Percentiles rank a stretch among this genome's conserved stretches.
phyloP scores from a whole-genome alignment of 805 yeast genomes.

The Ogataea kodamae region DNA sequence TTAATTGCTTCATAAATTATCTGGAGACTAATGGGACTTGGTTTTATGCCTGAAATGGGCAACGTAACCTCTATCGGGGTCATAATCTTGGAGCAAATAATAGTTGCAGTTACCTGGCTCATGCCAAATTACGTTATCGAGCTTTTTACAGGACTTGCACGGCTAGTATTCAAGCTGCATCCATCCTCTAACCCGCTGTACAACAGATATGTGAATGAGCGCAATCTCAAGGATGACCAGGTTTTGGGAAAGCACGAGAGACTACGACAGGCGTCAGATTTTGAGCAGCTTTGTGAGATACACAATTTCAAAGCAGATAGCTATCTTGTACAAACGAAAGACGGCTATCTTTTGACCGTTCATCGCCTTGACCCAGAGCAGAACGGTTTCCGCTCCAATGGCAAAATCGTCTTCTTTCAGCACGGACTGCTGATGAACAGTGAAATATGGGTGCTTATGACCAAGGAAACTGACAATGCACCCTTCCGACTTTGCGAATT shows the following conservation, averaged over 20 bases:
- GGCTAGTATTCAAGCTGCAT: conserved; percentile 20
- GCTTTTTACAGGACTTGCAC: conserved; percentile 23
- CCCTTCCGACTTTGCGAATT: conserved; percentile 75
- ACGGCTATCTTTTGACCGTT: conserved; percentile 69
- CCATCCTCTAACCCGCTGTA: conserved; percentile 23
- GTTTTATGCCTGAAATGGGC: conserved; percentile 11
- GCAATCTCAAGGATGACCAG: conserved; percentile 15
- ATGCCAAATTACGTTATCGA: conserved; percentile 26
- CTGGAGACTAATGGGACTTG: too few species aligned
- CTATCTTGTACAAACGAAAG: conserved; percentile 72
- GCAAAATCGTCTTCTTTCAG: conserved; percentile 72
- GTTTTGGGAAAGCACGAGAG: conserved; percentile 27
- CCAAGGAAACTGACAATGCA: conserved; percentile 41
- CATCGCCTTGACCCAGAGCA: conserved; percentile 55
- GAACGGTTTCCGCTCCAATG: conserved; percentile 32
- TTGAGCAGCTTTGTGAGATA: conserved; percentile 61
- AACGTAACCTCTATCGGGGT: conserved; percentile 23
- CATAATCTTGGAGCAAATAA: conserved; percentile 27
- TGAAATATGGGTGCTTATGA: conserved; percentile 59
- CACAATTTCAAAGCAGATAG: conserved; percentile 73
- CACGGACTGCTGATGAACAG: conserved; percentile 90
- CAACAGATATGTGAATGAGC: conserved; percentile 20
- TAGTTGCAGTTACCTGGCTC: conserved; percentile 24
- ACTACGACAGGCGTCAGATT: conserved; percentile 46
- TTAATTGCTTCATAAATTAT: too few species aligned